A percentile compares a stretch with the other conserved stretches of the same genome.
phyloP scores from a whole-genome alignment of 257 asterid species.

The Fraxinus quadrangulata region DNA sequence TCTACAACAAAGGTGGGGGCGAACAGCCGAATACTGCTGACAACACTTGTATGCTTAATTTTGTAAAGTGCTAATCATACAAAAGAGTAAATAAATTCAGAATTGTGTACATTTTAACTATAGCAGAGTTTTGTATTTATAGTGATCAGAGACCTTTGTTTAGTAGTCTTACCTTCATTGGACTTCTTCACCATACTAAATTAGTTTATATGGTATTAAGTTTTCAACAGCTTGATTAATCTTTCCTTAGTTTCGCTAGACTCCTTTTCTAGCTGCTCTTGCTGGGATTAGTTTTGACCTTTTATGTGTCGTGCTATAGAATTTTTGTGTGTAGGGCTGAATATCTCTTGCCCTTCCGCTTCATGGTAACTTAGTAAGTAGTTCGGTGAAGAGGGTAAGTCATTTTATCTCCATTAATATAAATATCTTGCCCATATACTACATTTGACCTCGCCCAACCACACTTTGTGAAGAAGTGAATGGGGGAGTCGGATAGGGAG shows the following conservation, averaged over 20 bases:
- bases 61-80: no score
- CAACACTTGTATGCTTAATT: background rate
- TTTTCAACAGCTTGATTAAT: background rate
- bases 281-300: background rate
- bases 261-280: background rate
- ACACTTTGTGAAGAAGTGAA: background rate
- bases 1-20: background rate
- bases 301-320: background rate
- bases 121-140: background rate
- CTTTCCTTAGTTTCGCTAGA: background rate
- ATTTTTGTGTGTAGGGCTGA: background rate
- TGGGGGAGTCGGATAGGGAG: background rate
- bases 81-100: background rate
- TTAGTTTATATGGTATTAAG: background rate
- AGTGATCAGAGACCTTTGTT: background rate
- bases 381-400: background rate
- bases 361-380: background rate
- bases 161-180: background rate
- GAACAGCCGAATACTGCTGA: no score
- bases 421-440: no score
- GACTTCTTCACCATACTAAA: background rate
- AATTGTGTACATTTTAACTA: background rate
- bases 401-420: no score
- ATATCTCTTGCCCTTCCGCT: background rate
- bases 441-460: background rate